Percentiles rank a stretch among this genome's conserved stretches.
Conservation (phyloP, 169 alveolate genomes). For the Babesia bovis region DNA sequence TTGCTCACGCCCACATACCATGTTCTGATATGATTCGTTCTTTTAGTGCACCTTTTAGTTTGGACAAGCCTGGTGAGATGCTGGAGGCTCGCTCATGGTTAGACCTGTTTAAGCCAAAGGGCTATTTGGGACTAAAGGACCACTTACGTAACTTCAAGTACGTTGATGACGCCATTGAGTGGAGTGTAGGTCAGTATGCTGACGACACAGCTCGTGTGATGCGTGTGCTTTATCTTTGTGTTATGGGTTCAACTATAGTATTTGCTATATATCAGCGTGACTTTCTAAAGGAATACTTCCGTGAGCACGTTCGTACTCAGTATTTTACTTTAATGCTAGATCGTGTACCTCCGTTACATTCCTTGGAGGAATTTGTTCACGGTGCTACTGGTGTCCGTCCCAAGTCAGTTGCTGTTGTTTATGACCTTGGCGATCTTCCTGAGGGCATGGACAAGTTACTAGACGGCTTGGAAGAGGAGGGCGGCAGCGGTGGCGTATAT, state of each 20-base stretch:
- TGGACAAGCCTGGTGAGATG: conserved; percentile 16
- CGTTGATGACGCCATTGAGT: conserved; percentile 65
- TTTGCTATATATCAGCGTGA: conserved; percentile 49
- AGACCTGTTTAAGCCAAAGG: neutral
- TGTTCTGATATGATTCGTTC: conserved; percentile 60
- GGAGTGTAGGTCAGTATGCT: conserved; percentile 58
- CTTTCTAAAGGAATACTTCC: conserved; percentile 14
- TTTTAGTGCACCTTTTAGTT: conserved; percentile 45
- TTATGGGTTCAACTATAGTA: conserved; percentile 55
- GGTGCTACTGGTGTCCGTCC: conserved; percentile 33
- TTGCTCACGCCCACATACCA: conserved; percentile 58
- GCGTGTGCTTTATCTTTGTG: conserved; percentile 34
- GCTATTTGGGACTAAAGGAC: conserved; percentile 4
- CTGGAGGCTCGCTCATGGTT: neutral
- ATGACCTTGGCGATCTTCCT: conserved; percentile 15
- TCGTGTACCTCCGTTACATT: conserved; percentile 28
- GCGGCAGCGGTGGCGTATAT: conserved; percentile 8
- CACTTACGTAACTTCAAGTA: conserved; percentile 49
- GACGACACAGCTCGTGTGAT: conserved; percentile 33
- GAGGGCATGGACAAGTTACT: conserved; percentile 34
- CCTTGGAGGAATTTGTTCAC: conserved; percentile 41
- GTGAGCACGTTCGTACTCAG: conserved; percentile 23
- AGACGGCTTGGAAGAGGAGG: conserved; percentile 6
- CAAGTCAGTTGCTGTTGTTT: conserved; percentile 42
- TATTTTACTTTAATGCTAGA: conserved; percentile 45